phyloP scores from a whole-genome alignment of 352 stramenopile genomes.

The Peronospora belbahrii region DNA sequence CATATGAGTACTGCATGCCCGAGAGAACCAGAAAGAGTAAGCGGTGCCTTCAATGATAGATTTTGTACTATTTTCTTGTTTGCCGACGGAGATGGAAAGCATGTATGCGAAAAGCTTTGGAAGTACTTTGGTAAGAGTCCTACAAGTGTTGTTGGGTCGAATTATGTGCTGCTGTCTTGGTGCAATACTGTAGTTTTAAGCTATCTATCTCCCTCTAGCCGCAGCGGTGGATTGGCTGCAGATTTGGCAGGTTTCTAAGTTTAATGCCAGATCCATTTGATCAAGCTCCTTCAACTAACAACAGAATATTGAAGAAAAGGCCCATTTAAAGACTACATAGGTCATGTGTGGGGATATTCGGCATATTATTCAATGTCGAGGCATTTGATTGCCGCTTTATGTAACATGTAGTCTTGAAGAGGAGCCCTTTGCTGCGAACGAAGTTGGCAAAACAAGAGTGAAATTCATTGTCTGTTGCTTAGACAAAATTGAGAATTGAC shows the following conservation, averaged over 20 bases:
- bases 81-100: too few species aligned
- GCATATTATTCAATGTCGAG: slow-evolving; percentile 17
- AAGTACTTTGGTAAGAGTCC: too few species aligned
- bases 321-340: slow-evolving; percentile 30
- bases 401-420: slow-evolving; percentile 36
- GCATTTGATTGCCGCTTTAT: slow-evolving; percentile 50
- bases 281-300: background rate
- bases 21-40: too few species aligned
- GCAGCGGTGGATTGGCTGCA: slow-evolving; percentile 32
- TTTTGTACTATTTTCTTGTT: too few species aligned
- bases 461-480: slow-evolving; percentile 9
- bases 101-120: too few species aligned
- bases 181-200: too few species aligned
- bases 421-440: background rate
- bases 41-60: too few species aligned
- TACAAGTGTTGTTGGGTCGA: too few species aligned
- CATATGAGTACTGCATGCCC: too few species aligned
- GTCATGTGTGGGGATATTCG: slow-evolving; percentile 7
- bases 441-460: background rate
- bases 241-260: slow-evolving; percentile 39
- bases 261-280: slow-evolving; percentile 20
- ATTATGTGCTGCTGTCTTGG: too few species aligned
- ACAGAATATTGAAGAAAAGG: slow-evolving; percentile 2
- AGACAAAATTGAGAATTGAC: slow-evolving; percentile 30
- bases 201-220: too few species aligned